Base-by-base conservation (phyloP, 2,329 filamentous ascomycete genomes). In the Epichloe sylvatica region DNA sequence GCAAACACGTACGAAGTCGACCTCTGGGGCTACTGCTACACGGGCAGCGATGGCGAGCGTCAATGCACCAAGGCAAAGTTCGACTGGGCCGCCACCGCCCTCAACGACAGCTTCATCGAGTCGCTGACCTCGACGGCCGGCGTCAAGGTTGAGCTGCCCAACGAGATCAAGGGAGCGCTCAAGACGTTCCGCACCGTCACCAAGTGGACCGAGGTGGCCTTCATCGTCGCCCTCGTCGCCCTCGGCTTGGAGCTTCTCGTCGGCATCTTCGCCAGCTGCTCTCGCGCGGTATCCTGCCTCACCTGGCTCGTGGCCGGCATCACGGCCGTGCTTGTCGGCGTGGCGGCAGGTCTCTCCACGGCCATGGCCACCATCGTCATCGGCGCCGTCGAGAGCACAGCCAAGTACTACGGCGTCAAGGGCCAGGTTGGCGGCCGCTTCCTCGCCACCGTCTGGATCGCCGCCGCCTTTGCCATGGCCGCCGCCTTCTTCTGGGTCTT, bases 401-500 rank as follows among this genome's bases (percentile, higher is more conserved):
- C 86, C 53, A 77, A 84, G 58, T 70, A 76, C 46, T 94, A 92
- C 66, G 80, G 84, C 53, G 83, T 91, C 57, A 66, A 76, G 5
- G 78, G 80, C 46, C 67, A 64, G 46, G 69, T 94, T 63, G 85
- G 89, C 69, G 77, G 65, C 33, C 70, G 73, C 52, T 91, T 85
- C 70, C 80, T 92, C 49, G 75, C 75, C 36, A 70, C 81, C 19
- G 78, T 84, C 59, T 96, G 90, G 87, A 73, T 97, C 52, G 83
- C 82, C 41, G 83, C 83, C 38, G 85, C 78, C 30, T 89, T 94
- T 63, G 83, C 84, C 53, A 63, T 92, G 35, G 86, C 67, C 40
- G 83, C 84, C 7, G 80, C 78, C 55, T 69, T 95, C 63, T 96
- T 97, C 83, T 97, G 92, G 91, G 71, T 90, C 62, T 80, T 94